These are phyloP conservation scores for Aspergillus homomorphus DNA, from an alignment of 495 filamentous ascomycete genomes.

Conservation along the genomic window DNA sequence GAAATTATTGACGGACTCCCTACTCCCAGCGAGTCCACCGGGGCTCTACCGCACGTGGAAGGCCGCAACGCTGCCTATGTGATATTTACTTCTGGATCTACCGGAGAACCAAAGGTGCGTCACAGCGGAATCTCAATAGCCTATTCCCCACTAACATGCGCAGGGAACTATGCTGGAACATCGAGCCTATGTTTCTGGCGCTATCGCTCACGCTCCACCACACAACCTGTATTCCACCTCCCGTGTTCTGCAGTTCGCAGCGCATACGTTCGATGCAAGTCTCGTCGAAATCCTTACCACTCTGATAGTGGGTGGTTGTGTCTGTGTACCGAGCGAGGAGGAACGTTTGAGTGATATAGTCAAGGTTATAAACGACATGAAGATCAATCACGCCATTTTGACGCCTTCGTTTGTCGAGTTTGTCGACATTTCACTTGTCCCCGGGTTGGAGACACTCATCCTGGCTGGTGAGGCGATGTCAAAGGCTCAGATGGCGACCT, in stretches of 20 bases:
- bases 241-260: slow-evolving; percentile 49
- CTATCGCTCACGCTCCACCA: slow-evolving; percentile 42
- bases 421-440: slow-evolving; percentile 43
- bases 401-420: slow-evolving; percentile 55
- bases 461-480: slow-evolving; percentile 57
- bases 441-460: slow-evolving; percentile 43
- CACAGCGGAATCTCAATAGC: neutral
- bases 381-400: slow-evolving; percentile 42
- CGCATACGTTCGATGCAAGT: slow-evolving; percentile 54
- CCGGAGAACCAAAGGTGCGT: slow-evolving; percentile 50
- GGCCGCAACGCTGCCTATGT: slow-evolving; percentile 42
- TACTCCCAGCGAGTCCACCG: slow-evolving; percentile 16
- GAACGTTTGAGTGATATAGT: slow-evolving; percentile 49
- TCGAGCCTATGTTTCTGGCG: slow-evolving; percentile 40
- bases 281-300: slow-evolving; percentile 40
- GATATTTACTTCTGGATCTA: slow-evolving; percentile 51
- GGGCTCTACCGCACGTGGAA: slow-evolving; percentile 30
- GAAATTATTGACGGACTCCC: slow-evolving; percentile 29
- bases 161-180: slow-evolving; percentile 51
- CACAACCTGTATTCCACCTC: slow-evolving; percentile 29
- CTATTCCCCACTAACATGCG: neutral
- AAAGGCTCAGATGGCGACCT: slow-evolving; percentile 46
- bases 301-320: slow-evolving; percentile 42
- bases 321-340: slow-evolving; percentile 52
- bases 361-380: slow-evolving; percentile 43